Percentiles rank a stretch among this genome's conserved stretches.
phyloP scores from a whole-genome alignment of 2,329 filamentous ascomycete species.

The Phaeosphaeriaceae sp. region DNA sequence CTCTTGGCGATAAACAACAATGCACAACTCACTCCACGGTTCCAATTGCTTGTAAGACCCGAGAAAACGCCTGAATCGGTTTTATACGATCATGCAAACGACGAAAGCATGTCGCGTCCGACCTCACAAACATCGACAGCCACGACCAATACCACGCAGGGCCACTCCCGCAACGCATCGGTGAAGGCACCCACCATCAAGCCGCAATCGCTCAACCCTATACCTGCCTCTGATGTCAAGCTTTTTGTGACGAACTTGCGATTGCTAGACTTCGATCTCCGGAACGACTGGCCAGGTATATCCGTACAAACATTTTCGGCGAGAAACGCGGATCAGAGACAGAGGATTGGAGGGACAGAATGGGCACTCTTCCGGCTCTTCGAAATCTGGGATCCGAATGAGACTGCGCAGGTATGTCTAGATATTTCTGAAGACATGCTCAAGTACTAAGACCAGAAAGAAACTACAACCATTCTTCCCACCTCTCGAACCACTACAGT shows the following conservation, averaged over 20 bases:
- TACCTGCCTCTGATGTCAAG: conserved; percentile 36
- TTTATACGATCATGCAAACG: conserved; percentile 4
- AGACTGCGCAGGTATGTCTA: conserved; percentile 70
- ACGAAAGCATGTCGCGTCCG: conserved; percentile 35
- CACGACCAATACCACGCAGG: conserved; percentile 24
- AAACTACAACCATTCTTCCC: conserved; percentile 93
- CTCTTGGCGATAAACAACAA: conserved; percentile 2
- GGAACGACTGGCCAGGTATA: conserved; percentile 81
- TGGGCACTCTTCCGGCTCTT: conserved; percentile 93
- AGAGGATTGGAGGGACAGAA: conserved; percentile 81
- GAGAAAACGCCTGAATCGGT: conserved; percentile 3
- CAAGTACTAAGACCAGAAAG: conserved; percentile 52
- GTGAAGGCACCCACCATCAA: conserved; percentile 40
- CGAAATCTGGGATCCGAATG: conserved; percentile 78
- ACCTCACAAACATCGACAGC: conserved; percentile 30
- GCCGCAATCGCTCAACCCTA: conserved; percentile 24
- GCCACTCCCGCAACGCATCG: conserved; percentile 35
- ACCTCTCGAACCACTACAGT: conserved; percentile 87
- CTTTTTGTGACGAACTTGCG: conserved; percentile 85
- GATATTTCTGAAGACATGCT: neutral
- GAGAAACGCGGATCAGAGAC: conserved; percentile 78
- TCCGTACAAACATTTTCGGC: conserved; percentile 72
- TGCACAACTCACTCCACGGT: conserved; percentile 1
- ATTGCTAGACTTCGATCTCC: conserved; percentile 78
- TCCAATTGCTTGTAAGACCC: neutral